Percentiles rank a stretch among this genome's conserved stretches.
phyloP scores from a whole-genome alignment of 805 yeast species.

The Wickerhamomyces pijperi region DNA sequence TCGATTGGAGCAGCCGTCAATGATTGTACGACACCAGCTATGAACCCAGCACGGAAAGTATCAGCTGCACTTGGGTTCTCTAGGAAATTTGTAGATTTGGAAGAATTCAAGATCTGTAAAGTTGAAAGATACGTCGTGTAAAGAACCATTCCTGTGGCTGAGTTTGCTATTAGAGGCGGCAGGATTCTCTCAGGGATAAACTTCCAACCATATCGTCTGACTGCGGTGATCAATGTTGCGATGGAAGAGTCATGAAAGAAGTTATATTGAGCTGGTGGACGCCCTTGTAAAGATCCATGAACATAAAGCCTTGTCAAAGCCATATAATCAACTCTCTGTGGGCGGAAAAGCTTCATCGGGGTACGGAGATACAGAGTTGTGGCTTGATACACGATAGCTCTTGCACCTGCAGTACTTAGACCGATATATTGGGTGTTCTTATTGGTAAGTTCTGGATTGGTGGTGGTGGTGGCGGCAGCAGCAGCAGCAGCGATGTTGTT shows the following conservation, averaged over 20 bases:
- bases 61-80: slow-evolving; percentile 29
- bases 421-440: slow-evolving; percentile 50
- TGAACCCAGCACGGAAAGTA: slow-evolving; percentile 65
- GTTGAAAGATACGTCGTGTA: slow-evolving; percentile 71
- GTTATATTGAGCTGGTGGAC: slow-evolving; percentile 37
- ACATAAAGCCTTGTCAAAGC: slow-evolving; percentile 48
- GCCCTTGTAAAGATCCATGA: slow-evolving; percentile 29
- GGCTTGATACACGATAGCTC: slow-evolving; percentile 73
- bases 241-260: slow-evolving; percentile 59
- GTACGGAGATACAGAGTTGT: slow-evolving; percentile 73
- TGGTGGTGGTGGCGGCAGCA: background rate
- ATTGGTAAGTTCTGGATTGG: slow-evolving; percentile 20
- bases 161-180: slow-evolving; percentile 83
- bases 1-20: slow-evolving; percentile 89
- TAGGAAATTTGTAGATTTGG: slow-evolving; percentile 10
- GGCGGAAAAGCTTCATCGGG: slow-evolving; percentile 73
- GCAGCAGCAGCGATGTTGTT: too few species aligned
- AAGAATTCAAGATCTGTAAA: slow-evolving; percentile 26
- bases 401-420: slow-evolving; percentile 72
- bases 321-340: slow-evolving; percentile 80
- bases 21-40: slow-evolving; percentile 85
- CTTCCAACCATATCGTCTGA: slow-evolving; percentile 72
- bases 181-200: slow-evolving; percentile 70
- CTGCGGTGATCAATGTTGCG: slow-evolving; percentile 62
- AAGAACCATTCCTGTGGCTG: slow-evolving; percentile 77